phyloP scores from a whole-genome alignment of 257 asterid species.

The Cinchona pubescens region DNA sequence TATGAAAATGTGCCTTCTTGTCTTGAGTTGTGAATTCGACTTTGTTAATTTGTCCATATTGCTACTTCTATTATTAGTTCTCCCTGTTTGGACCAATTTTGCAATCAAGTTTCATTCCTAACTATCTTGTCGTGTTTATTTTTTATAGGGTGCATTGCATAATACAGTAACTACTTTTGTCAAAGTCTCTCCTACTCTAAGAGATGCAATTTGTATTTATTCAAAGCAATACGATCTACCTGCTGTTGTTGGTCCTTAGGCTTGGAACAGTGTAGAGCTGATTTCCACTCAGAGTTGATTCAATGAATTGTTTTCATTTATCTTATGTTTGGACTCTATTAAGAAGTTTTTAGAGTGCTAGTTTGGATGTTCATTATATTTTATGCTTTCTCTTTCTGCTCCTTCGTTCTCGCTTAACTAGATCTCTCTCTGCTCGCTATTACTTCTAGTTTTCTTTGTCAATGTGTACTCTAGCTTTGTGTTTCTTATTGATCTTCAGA shows the following conservation, averaged over 20 bases:
- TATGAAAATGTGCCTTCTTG: too few relatives aligned
- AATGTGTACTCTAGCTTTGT: too few relatives aligned
- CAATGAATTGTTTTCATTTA: too few relatives aligned
- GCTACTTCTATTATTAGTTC: not conserved
- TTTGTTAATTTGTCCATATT: too few relatives aligned
- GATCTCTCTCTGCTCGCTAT: not conserved
- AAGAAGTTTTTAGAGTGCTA: not conserved
- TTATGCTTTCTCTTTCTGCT: not conserved
- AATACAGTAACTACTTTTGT: constrained; percentile 71
- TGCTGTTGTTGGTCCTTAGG: constrained; percentile 73
- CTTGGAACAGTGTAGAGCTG: constrained; percentile 47
- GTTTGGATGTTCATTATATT: not conserved
- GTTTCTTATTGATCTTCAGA: too few relatives aligned
- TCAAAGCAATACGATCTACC: constrained; percentile 96
- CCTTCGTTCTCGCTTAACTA: not conserved
- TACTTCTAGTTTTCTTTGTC: too few relatives aligned
- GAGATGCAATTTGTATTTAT: constrained; percentile 86
- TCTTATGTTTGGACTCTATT: too few relatives aligned
- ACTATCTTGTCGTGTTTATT: constrained; percentile 20
- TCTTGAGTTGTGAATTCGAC: too few relatives aligned
- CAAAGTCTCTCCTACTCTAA: too few relatives aligned
- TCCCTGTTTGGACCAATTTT: constrained; percentile 11
- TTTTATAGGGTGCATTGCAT: constrained; percentile 79
- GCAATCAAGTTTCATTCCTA: constrained; percentile 22
- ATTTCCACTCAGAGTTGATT: constrained; percentile 71